These are phyloP conservation scores for Emergomyces africanus DNA, from an alignment of 2,329 filamentous ascomycete species.

Conservation along the genomic window DNA sequence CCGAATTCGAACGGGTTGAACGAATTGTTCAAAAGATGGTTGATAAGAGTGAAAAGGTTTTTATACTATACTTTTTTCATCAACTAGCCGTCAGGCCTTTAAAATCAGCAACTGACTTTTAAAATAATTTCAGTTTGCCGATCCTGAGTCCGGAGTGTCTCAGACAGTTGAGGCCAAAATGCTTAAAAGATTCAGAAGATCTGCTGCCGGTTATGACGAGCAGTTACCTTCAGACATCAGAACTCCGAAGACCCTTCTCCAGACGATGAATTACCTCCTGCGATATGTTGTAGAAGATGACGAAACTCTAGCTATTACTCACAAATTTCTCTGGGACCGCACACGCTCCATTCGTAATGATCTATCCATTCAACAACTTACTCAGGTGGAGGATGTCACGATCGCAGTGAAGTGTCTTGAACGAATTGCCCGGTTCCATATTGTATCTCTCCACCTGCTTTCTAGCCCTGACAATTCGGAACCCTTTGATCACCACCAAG, in stretches of 20 bases:
- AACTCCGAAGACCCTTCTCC: conserved; percentile 38
- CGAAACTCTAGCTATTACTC: conserved; percentile 39
- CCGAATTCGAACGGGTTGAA: conserved; percentile 49
- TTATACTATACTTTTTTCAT: neutral
- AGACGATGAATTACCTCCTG: conserved; percentile 37
- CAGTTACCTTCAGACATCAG: conserved; percentile 52
- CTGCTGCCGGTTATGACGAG: conserved; percentile 50
- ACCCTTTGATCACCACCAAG: conserved; percentile 45
- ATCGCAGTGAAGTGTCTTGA: conserved; percentile 49
- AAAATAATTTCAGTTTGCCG: conserved; percentile 20
- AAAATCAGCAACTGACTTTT: neutral
- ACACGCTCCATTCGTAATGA: conserved; percentile 53
- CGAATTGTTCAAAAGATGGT: conserved; percentile 51
- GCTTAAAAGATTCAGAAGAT: conserved; percentile 52
- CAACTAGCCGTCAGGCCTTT: neutral
- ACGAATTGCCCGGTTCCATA: conserved; percentile 51
- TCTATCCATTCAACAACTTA: conserved; percentile 50
- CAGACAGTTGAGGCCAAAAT: conserved; percentile 33
- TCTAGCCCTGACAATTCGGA: conserved; percentile 38
- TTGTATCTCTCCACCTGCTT: conserved; percentile 48
- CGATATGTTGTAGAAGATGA: conserved; percentile 39
- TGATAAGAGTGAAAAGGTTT: conserved; percentile 47
- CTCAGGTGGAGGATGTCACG: conserved; percentile 41
- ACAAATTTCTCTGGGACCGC: conserved; percentile 54
- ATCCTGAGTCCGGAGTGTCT: conserved; percentile 22